Evolutionary conservation across 73 alveolate species (phyloP).

Genomic region (Uronychia binucleata): DNA sequence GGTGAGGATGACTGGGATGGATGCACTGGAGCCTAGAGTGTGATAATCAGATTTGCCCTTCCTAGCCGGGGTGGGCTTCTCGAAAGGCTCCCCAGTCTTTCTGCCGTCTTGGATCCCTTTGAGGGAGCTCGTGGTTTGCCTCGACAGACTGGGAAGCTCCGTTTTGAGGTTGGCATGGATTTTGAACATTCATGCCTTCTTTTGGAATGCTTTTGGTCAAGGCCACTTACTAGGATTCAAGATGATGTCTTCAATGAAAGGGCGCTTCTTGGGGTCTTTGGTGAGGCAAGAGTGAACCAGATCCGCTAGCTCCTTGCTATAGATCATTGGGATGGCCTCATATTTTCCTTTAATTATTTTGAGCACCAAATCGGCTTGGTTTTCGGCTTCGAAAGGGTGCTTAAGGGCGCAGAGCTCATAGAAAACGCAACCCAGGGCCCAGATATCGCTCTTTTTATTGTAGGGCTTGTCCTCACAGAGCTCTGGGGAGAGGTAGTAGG

Average conservation of each 20-base stretch:
- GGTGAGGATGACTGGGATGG: no score
- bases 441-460: slow-evolving; percentile 81
- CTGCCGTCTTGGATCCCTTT: no score
- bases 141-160: background rate
- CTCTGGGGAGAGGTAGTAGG: slow-evolving; percentile 80
- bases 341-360: slow-evolving; percentile 96
- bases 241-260: slow-evolving; percentile 78
- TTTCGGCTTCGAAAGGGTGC: slow-evolving; percentile 96
- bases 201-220: background rate
- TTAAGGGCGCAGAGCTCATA: slow-evolving; percentile 97
- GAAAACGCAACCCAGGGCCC: slow-evolving; percentile 98
- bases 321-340: slow-evolving; percentile 85
- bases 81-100: no score
- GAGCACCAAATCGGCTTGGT: slow-evolving; percentile 93
- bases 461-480: slow-evolving; percentile 83
- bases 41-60: no score
- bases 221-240: no score
- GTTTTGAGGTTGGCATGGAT: background rate
- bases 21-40: no score
- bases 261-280: slow-evolving; percentile 91
- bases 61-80: no score
- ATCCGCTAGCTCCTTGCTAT: slow-evolving; percentile 75
- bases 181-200: background rate
- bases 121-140: no score
- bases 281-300: slow-evolving; percentile 86